Evolutionary conservation across 2,329 filamentous ascomycete species (phyloP).

Genomic region (Nemania sp.): DNA sequence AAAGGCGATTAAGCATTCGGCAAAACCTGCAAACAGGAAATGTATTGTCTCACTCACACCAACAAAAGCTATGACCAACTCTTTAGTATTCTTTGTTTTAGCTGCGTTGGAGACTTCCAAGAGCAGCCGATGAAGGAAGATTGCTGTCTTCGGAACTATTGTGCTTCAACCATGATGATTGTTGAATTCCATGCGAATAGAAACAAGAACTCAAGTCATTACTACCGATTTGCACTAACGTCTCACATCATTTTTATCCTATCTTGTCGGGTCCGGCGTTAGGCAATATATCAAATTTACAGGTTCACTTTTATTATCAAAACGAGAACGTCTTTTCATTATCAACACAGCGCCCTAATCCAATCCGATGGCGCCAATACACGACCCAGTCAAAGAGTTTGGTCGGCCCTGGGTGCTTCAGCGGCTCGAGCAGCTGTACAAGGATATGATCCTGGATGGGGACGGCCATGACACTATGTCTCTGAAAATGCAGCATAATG

Average conservation of each 20-base stretch:
- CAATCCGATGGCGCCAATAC: slow-evolving; percentile 20
- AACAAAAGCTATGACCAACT: slow-evolving; percentile 11
- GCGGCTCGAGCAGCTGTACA: slow-evolving; percentile 20
- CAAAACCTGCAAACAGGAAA: slow-evolving; percentile 37
- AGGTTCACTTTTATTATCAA: background rate
- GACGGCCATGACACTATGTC: background rate
- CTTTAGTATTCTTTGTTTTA: slow-evolving; percentile 38
- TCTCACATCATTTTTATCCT: slow-evolving; percentile 11
- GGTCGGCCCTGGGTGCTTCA: background rate
- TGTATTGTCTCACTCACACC: slow-evolving; percentile 32
- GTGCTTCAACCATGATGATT: slow-evolving; percentile 18
- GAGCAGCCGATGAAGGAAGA: slow-evolving; percentile 18
- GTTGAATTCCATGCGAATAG: slow-evolving; percentile 28
- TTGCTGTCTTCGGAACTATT: slow-evolving; percentile 34
- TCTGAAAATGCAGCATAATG: background rate
- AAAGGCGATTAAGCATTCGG: slow-evolving; percentile 8
- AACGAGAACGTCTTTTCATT: background rate
- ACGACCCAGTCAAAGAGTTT: background rate
- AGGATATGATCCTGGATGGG: background rate
- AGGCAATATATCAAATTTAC: slow-evolving; percentile 8
- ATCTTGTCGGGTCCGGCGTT: slow-evolving; percentile 9
- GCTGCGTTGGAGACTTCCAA: slow-evolving; percentile 25
- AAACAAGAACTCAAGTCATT: slow-evolving; percentile 29
- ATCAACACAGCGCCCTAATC: background rate
- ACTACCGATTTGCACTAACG: slow-evolving; percentile 16